phyloP scores from a whole-genome alignment of 805 yeast species.

The Saccharomycopsis babjevae region DNA sequence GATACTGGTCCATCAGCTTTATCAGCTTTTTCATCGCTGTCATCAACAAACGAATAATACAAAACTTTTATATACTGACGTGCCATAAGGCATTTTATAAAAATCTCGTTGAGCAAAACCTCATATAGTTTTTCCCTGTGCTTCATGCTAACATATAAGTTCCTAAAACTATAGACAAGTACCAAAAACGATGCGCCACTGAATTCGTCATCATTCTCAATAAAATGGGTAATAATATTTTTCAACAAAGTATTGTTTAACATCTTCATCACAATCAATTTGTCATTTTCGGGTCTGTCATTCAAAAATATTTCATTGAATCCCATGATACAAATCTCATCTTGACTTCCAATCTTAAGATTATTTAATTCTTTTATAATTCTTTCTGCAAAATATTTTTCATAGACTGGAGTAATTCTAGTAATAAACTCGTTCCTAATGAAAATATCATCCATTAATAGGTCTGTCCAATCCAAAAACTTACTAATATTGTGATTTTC shows the following conservation, averaged over 20 bases:
- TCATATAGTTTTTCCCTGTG: background rate
- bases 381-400: background rate
- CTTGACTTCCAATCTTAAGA: background rate
- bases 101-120: constrained; percentile 3
- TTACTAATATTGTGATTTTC: background rate
- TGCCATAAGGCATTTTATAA: background rate
- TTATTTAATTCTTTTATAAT: background rate
- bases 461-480: background rate
- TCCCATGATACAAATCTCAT: background rate
- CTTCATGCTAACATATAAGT: background rate
- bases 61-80: background rate
- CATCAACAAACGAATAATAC: background rate
- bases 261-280: background rate
- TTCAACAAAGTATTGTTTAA: background rate
- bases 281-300: background rate
- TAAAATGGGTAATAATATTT: background rate
- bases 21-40: background rate
- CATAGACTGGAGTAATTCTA: background rate
- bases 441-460: background rate
- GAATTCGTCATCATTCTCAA: background rate
- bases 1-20: background rate
- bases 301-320: background rate
- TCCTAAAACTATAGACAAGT: background rate
- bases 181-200: background rate
- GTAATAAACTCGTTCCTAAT: background rate